Base-by-base conservation (phyloP, 2,329 filamentous ascomycete genomes). In the Trichoderma sp. region DNA sequence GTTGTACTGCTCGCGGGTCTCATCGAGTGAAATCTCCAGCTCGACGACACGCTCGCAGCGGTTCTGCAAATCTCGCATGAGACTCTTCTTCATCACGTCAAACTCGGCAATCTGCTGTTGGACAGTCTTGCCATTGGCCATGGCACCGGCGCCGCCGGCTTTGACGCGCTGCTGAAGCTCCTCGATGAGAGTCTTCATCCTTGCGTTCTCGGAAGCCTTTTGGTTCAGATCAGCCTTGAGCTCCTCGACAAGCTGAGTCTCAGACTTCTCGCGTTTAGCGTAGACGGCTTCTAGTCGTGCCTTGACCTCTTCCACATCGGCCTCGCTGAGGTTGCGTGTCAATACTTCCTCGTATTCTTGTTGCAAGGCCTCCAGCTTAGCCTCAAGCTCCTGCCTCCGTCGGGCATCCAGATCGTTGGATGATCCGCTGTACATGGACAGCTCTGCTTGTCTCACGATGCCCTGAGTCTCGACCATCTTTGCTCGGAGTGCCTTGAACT, bases 81-180 rank as follows among this genome's bases (percentile, higher is more conserved):
- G 85, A 73, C 92, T 97, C 88, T 99, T 99, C 89, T 99, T 99
- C 94, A 99, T 99, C 70, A 93, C 92, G 80, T 99, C 96, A 75
- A 99, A 99, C 79, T 99, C 96, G 69, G 95, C 93, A 80, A 99
- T 97, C 82, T 98, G 96, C 83, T 99, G 95, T 79, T 97, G 94
- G 55, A 98, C 89, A 14, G 93, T 96, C 86, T 97, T 97, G 85
- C 91, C 91, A 75, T 92, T 93, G 68, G 88, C 83, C 77, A 90
- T 93, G 30, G 90, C 86, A 32, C 84, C 81, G 11, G 81, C 77
- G 21, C 79, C 79, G 72, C 86, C 86, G 60, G 87, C 84, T 83
- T 93, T 93, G 77, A 91, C 84, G 71, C 89, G 88, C 74, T 88
- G 86, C 78, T 95, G 91, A 14, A 96, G 86, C 71, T 94, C 91